Conservation (phyloP, 768 basidiomycete species). For the Cystobasidium tubakii region DNA sequence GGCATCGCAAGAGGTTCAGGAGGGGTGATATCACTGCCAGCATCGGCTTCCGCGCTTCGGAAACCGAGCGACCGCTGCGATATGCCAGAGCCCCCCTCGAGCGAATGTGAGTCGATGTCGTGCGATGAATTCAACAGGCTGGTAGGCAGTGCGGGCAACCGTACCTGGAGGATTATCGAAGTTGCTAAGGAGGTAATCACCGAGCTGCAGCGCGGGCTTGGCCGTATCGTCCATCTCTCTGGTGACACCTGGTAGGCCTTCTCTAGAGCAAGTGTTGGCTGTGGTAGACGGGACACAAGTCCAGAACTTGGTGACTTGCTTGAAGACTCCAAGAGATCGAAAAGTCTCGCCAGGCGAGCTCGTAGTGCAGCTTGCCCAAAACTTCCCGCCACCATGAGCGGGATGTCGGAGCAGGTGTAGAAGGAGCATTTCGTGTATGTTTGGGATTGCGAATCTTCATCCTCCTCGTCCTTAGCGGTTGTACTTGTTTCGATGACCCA, state of each 20-base stretch:
- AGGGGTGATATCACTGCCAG: neutral
- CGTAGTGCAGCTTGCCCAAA: conserved; percentile 73
- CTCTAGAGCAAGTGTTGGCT: conserved; percentile 59
- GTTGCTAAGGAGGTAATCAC: neutral
- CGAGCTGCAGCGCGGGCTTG: conserved; percentile 4
- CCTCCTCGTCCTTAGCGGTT: neutral
- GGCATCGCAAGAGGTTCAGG: neutral
- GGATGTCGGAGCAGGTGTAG: conserved; percentile 79
- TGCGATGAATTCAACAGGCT: neutral
- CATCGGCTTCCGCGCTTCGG: neutral
- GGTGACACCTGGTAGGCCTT: neutral
- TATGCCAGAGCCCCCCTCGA: neutral
- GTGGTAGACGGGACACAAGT: conserved; percentile 61
- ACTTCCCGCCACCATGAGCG: conserved; percentile 78
- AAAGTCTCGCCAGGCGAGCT: conserved; percentile 62
- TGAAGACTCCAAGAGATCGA: conserved; percentile 62
- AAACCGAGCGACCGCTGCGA: neutral
- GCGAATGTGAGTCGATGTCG: neutral
- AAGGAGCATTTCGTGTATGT: conserved; percentile 88
- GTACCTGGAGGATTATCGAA: neutral
- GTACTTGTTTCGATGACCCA: conserved; percentile 93
- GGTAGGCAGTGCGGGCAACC: neutral
- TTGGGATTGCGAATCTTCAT: conserved; percentile 60
- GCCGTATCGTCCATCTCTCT: conserved; percentile 38
- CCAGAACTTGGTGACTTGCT: neutral